Conservation (phyloP, 2,329 filamentous ascomycete genomes). For the Pestalotiopsis fici region DNA sequence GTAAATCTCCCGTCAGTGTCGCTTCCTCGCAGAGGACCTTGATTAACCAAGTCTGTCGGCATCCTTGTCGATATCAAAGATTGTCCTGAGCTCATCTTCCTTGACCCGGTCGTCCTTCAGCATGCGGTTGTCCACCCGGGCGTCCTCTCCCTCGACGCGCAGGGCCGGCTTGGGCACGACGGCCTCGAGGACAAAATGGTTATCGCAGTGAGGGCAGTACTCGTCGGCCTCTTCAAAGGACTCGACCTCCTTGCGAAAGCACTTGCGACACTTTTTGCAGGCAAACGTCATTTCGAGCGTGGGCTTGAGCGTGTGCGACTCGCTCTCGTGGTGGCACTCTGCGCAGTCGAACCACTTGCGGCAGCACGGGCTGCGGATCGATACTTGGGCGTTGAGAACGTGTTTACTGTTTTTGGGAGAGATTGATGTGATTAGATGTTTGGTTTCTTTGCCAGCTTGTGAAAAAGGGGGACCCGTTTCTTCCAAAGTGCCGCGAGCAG, state of each 20-base stretch:
- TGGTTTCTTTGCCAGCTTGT: neutral
- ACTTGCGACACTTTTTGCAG: conserved; percentile 99
- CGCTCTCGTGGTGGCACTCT: conserved; percentile 85
- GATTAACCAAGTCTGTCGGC: conserved; percentile 74
- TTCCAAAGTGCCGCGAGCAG: too few species aligned
- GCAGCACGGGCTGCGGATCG: conserved; percentile 95
- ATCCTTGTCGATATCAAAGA: conserved; percentile 75
- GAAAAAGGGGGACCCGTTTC: neutral
- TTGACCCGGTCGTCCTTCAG: conserved; percentile 84
- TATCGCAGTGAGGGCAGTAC: conserved; percentile 98
- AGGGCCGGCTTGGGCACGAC: conserved; percentile 79
- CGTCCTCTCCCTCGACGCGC: conserved; percentile 89
- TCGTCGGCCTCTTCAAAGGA: conserved; percentile 98
- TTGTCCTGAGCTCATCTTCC: conserved; percentile 59
- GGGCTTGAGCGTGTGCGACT: conserved; percentile 76
- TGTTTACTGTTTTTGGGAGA: conserved; percentile 76
- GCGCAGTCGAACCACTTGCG: conserved; percentile 99
- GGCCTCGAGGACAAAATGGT: conserved; percentile 95
- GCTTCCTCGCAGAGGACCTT: neutral
- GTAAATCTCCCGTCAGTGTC: neutral
- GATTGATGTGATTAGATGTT: neutral
- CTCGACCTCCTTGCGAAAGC: conserved; percentile 88
- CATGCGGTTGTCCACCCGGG: conserved; percentile 84
- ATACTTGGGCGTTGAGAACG: conserved; percentile 94
- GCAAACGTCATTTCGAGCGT: conserved; percentile 88